These are phyloP conservation scores for Colletotrichum tabaci DNA, from an alignment of 2,329 filamentous ascomycete genomes.

Conservation along the genomic window DNA sequence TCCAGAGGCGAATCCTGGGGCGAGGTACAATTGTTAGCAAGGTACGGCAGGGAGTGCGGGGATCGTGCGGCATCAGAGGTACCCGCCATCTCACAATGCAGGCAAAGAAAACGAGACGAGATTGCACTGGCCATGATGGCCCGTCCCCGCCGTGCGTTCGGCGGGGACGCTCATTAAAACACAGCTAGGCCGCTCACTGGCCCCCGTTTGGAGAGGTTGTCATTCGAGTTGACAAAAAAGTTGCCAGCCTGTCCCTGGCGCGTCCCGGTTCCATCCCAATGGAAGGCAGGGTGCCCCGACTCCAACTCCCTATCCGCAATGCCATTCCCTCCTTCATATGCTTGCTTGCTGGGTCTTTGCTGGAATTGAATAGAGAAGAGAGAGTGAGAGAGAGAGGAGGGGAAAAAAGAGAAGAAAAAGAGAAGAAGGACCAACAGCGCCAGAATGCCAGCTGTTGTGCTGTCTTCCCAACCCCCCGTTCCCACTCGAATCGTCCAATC, in stretches of 20 bases:
- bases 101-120: constrained; percentile 8
- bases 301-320: background rate
- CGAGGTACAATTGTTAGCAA: background rate
- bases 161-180: constrained; percentile 40
- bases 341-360: background rate
- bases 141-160: constrained; percentile 12
- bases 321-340: constrained; percentile 7
- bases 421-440: background rate
- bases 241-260: constrained; percentile 33
- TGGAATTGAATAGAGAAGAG: background rate
- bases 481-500: constrained; percentile 28
- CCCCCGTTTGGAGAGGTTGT: background rate
- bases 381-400: background rate
- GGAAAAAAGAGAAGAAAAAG: background rate
- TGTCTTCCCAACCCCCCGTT: background rate
- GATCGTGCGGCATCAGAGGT: too few species aligned
- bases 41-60: background rate
- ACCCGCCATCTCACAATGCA: background rate
- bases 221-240: background rate
- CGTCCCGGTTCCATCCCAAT: constrained; percentile 23
- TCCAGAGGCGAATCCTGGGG: constrained; percentile 23
- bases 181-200: constrained; percentile 29
- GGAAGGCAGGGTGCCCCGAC: constrained; percentile 27
- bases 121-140: constrained; percentile 33
- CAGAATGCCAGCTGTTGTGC: constrained; percentile 34